phyloP scores from a whole-genome alignment of 768 basidiomycete species.

The Mycena crocata region DNA sequence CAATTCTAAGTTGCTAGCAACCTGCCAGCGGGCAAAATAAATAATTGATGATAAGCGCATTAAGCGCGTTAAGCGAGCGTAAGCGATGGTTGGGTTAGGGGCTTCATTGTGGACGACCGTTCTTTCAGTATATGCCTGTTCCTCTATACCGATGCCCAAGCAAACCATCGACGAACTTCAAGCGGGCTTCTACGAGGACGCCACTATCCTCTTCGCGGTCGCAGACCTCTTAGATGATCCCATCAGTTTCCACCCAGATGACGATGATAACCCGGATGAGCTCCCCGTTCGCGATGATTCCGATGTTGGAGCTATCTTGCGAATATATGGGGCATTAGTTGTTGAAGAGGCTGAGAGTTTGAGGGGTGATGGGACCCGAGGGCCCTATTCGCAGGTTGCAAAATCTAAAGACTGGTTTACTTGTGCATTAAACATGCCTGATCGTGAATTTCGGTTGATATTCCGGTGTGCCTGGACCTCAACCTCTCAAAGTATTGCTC shows the following conservation, averaged over 20 bases:
- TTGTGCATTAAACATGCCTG: conserved; percentile 4
- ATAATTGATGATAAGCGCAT: background rate
- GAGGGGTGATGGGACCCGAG: conserved; percentile 14
- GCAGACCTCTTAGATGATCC: conserved; percentile 9
- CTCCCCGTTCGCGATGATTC: background rate
- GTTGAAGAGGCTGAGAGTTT: conserved; percentile 3
- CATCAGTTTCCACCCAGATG: conserved; percentile 11
- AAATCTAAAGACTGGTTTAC: conserved; percentile 17
- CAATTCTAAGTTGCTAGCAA: conserved; percentile 2
- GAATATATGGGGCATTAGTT: background rate
- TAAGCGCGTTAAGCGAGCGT: conserved; percentile 1
- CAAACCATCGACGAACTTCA: conserved; percentile 8
- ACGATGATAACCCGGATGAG: conserved; percentile 7
- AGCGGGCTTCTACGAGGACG: conserved; percentile 2
- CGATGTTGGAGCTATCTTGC: conserved; percentile 6
- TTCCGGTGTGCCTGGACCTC: conserved; percentile 15
- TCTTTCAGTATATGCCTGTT: background rate
- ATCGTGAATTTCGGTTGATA: conserved; percentile 20
- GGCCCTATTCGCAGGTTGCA: conserved; percentile 20
- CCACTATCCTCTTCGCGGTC: conserved; percentile 6
- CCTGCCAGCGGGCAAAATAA: conserved; percentile 1
- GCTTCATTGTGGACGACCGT: background rate
- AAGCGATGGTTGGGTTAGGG: conserved; percentile 2
- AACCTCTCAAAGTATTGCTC: background rate
- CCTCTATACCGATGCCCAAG: background rate